Base-by-base conservation (phyloP, 2,329 filamentous ascomycete genomes). In the Allantophomopsis lycopodina region DNA sequence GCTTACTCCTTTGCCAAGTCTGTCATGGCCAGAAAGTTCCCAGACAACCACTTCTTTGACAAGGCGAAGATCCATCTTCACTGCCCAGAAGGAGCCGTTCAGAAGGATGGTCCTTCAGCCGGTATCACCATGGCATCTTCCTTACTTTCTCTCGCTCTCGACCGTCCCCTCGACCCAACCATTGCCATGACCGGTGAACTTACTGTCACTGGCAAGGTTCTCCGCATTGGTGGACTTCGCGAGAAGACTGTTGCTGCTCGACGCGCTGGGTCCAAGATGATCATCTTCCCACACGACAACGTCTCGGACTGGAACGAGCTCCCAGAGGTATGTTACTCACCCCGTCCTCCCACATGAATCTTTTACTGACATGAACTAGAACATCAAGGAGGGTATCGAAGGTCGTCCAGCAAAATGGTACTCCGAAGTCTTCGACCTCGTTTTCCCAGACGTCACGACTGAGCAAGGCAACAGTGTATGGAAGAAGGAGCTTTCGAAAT, bases 101-200 rank as follows among this genome's bases (percentile, higher is more conserved):
- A 83, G 50, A 98, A 98, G 63, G 91, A 98, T 56, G 91, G 83
- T 0, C 84, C 84, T 4, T 88, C 82, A 36, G 91, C 91, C 15
- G 91, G 91, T 57, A 91, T 98, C 54, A 98, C 91, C 6, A 98
- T 98, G 91, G 83, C 91, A n/a, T 94, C 87, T 6, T 87, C 83
- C 42, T 63, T 98, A 51, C 68, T 98, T 38, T 89, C 83, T 39
- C 67, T 98, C 45, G 89, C 86, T 7, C 65, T 96, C 32, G 76
- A 94, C 48, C 71, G 73, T 35, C 71, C 80, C 13, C 70, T 98
- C 37, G 72, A 87, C 54, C 85, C 89, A 6, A 86, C 84, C 1
- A 79, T 96, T 49, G 89, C 93, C 43, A 98, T 98, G 91, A 98
- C 91, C 1, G 91, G 91, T 46, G 91, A 98, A 62, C 68, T 98